A percentile compares a stretch with the other conserved stretches of the same genome.
These are phyloP conservation scores for Nyctanthes arbortristis DNA, from an alignment of 257 asterid genomes.

Conservation along the genomic window DNA sequence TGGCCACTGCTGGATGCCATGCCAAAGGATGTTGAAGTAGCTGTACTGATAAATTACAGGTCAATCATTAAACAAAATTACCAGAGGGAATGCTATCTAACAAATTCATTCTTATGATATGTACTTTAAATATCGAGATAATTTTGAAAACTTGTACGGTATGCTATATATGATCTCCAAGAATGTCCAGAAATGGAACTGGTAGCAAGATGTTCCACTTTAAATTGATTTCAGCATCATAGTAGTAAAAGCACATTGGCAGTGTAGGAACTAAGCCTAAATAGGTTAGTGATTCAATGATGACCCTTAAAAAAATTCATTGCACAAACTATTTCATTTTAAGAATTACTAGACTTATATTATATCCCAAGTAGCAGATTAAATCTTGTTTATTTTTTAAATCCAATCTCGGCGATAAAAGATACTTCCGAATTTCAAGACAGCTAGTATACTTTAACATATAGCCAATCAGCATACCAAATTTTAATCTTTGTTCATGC, in stretches of 20 bases:
- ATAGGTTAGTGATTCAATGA: slow-evolving; percentile 1
- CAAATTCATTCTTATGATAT: not conserved
- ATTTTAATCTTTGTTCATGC: not conserved
- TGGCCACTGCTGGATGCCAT: slow-evolving; percentile 56
- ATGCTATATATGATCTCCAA: too few species aligned
- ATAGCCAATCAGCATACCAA: not conserved
- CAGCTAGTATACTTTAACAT: not conserved
- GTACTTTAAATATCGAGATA: slow-evolving; percentile 4
- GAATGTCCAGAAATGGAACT: not conserved
- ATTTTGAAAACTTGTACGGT: not conserved
- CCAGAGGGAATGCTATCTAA: not conserved
- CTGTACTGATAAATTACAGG: slow-evolving; percentile 13
- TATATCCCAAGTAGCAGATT: too few species aligned
- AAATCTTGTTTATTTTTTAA: too few species aligned
- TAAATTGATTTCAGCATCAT: not conserved
- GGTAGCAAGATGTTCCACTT: not conserved
- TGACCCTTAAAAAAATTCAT: not conserved
- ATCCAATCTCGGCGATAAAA: not conserved
- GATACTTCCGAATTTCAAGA: not conserved
- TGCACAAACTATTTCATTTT: too few species aligned
- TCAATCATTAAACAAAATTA: slow-evolving; percentile 13
- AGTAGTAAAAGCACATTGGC: not conserved
- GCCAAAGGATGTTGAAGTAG: slow-evolving; percentile 18
- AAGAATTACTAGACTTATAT: too few species aligned
- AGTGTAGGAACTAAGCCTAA: not conserved